Base-by-base conservation (phyloP, 1,284 basidiomycete genomes). In the Chalciporus sp. region DNA sequence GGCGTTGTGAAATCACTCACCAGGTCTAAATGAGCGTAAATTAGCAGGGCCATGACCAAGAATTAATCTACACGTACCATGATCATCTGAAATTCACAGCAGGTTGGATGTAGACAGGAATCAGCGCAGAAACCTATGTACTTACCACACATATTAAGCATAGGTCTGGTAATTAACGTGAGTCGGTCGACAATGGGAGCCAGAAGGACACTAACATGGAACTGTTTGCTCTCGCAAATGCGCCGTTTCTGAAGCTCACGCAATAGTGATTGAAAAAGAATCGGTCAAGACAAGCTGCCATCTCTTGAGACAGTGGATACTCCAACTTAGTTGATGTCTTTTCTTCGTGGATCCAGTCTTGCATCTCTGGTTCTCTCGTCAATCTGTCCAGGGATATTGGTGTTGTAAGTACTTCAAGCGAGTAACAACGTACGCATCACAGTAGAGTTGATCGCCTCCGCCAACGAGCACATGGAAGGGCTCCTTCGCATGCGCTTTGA, bases 221-320 rank as follows among this genome's bases (percentile, higher is more conserved):
- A 52, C 91, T 86, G 70, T 97, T 98, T 5, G 95, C 94, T 51
- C 90, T 80, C 1, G 93, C 92, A 70, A 98, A 99, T 0, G 94
- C 94, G 8, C 95, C 95, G 45, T 84, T 84, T 55, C 94, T 81
- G 75, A 97, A 98, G 49, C 79, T 73, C 49, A 87, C 81, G 63
- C 92, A 95, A 73, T 98, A 98, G 68, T 97, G 94, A 62, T 90
- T 92, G 79, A 94, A 95, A 68, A 84, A 86, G 66, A 89, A 92
- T 45, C 94, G 82, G 67, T 98, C 95, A 51, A 98, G 85, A n/a
- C 91, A 88, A 7, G 77, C 66, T 51, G 74, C 71, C 61, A 98
- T 92, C 61, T 94, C 91, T 2, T 84, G 76, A 0, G 90, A 90
- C 8, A 97, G 69, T 1, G 76, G 78, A 63, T 79, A 85, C 1